These are phyloP conservation scores for Penicillium sp. DNA, from an alignment of 2,329 filamentous ascomycete genomes.

Conservation along the genomic window DNA sequence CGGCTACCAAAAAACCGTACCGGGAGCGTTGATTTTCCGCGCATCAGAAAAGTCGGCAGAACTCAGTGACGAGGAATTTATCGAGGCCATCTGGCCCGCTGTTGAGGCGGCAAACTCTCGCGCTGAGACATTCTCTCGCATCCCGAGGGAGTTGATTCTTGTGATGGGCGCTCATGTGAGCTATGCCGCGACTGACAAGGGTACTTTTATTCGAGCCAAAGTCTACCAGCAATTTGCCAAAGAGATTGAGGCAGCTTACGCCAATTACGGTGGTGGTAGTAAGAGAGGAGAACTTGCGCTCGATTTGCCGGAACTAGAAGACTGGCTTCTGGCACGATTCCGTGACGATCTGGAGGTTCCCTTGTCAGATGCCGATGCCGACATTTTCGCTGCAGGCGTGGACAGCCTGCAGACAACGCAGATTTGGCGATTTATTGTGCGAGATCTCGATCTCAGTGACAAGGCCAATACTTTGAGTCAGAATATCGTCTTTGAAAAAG, in stretches of 20 bases:
- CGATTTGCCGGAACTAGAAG: conserved; percentile 18
- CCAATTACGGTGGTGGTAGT: conserved; percentile 40
- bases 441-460: conserved; percentile 46
- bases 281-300: conserved; percentile 14
- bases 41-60: conserved; percentile 48
- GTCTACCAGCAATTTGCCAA: conserved; percentile 46
- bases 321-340: conserved; percentile 42
- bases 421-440: conserved; percentile 49
- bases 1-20: conserved; percentile 47
- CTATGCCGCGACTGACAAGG: conserved; percentile 53
- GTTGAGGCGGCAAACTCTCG: conserved; percentile 49
- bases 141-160: conserved; percentile 50
- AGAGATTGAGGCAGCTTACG: conserved; percentile 45
- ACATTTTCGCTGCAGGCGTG: conserved; percentile 55
- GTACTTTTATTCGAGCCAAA: conserved; percentile 50
- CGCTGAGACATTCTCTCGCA: conserved; percentile 49
- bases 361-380: conserved; percentile 37
- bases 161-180: conserved; percentile 42
- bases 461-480: conserved; percentile 40
- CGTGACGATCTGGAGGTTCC: conserved; percentile 14
- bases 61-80: conserved; percentile 43
- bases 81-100: conserved; percentile 42
- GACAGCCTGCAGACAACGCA: conserved; percentile 56
- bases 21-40: conserved; percentile 45
- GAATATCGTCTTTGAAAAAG: conserved; percentile 57